These are phyloP conservation scores for Erigeron canadensis DNA, from an alignment of 129 eudicot species.

Conservation along the genomic window DNA sequence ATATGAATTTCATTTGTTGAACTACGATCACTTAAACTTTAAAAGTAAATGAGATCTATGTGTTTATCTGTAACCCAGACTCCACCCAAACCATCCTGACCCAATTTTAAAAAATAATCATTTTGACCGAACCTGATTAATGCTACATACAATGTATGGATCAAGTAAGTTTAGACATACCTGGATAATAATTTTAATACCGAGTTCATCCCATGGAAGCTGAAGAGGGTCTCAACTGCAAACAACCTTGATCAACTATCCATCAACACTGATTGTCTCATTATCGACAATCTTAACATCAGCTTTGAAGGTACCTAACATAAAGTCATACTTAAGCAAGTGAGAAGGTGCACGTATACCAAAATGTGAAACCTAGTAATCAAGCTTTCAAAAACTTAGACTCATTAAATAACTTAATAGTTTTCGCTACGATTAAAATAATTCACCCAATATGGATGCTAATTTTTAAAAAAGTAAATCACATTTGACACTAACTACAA, in stretches of 20 bases:
- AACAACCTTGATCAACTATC: slow-evolving; percentile 83
- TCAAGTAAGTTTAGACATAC: slow-evolving; percentile 26
- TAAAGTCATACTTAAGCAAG: slow-evolving; percentile 90
- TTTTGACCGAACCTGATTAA: not conserved
- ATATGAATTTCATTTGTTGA: not conserved
- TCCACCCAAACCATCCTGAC: not conserved
- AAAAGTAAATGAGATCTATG: not conserved
- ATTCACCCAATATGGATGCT: too few species aligned
- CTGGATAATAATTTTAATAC: slow-evolving; percentile 91
- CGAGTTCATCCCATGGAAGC: slow-evolving; percentile 96
- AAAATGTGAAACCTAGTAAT: slow-evolving; percentile 1
- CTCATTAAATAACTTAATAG: too few species aligned
- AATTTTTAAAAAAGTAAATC: too few species aligned
- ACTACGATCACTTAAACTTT: not conserved
- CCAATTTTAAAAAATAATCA: not conserved
- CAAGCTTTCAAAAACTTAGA: not conserved
- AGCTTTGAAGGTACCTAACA: slow-evolving; percentile 93
- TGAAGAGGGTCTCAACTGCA: slow-evolving; percentile 85
- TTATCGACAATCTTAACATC: slow-evolving; percentile 79
- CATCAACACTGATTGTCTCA: slow-evolving; percentile 86
- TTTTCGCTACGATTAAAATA: too few species aligned
- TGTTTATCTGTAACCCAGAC: not conserved
- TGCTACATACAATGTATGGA: not conserved
- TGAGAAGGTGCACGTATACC: slow-evolving; percentile 70
- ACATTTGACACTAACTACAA: too few species aligned